These are phyloP conservation scores for Avena insularis DNA, from an alignment of 176 grass and related monocot genomes.

Conservation along the genomic window DNA sequence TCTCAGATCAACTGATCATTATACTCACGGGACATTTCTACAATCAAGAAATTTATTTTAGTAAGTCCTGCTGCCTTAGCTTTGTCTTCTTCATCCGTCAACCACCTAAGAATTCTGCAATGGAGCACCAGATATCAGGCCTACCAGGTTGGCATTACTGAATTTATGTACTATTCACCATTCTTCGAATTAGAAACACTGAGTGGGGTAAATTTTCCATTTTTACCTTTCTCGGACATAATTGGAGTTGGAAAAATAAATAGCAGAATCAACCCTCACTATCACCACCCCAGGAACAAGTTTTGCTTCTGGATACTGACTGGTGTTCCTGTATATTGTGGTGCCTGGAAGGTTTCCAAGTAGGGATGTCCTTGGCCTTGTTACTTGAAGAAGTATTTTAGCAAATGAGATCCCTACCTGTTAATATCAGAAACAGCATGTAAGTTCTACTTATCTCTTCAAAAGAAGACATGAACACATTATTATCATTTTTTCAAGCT, in stretches of 20 bases:
- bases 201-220: background rate
- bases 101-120: slow-evolving; percentile 88
- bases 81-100: slow-evolving; percentile 77
- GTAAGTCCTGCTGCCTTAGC: slow-evolving; percentile 49
- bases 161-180: slow-evolving; percentile 1
- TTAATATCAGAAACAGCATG: slow-evolving; percentile 12
- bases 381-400: slow-evolving; percentile 98
- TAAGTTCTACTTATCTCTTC: slow-evolving; percentile 29
- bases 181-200: slow-evolving; percentile 11
- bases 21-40: slow-evolving; percentile 90
- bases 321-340: slow-evolving; percentile 77
- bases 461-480: background rate
- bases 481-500: background rate
- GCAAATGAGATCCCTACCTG: slow-evolving; percentile 90
- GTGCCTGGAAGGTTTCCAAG: slow-evolving; percentile 94
- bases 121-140: slow-evolving; percentile 5
- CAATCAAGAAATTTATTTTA: slow-evolving; percentile 71
- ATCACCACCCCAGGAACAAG: slow-evolving; percentile 77
- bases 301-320: slow-evolving; percentile 89
- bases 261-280: slow-evolving; percentile 88
- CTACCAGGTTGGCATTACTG: slow-evolving; percentile 1
- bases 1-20: background rate
- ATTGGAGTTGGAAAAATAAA: slow-evolving; percentile 98
- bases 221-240: slow-evolving; percentile 87
- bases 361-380: slow-evolving; percentile 82